Evolutionary conservation across 257 asterid species (phyloP).

Genomic region (Gentiana straminea): DNA sequence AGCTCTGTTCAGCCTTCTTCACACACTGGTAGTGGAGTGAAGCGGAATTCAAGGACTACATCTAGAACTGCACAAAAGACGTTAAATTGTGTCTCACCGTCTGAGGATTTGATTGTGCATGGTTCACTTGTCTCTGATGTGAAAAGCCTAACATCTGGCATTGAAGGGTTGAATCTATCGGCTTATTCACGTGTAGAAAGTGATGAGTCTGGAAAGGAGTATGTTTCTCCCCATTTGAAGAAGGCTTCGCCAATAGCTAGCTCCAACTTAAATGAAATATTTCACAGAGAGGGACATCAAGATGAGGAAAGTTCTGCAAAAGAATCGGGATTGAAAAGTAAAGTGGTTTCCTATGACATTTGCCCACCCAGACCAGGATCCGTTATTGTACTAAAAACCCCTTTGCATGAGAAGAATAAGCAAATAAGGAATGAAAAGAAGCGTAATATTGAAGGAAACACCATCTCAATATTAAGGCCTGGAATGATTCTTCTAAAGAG

Average conservation of each 20-base stretch:
- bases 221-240: neutral
- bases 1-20: no score
- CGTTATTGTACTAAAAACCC: slow-evolving; percentile 23
- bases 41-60: no score
- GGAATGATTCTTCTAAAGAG: slow-evolving; percentile 71
- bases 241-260: neutral
- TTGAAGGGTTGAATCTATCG: neutral
- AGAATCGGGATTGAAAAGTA: slow-evolving; percentile 13
- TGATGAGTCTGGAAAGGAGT: neutral
- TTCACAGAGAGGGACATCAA: slow-evolving; percentile 10
- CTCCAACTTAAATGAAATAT: neutral
- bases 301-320: slow-evolving; percentile 18
- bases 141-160: neutral
- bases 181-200: neutral
- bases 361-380: slow-evolving; percentile 23
- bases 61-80: neutral
- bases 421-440: slow-evolving; percentile 36
- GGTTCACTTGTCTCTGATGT: neutral
- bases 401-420: slow-evolving; percentile 34
- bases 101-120: neutral
- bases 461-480: slow-evolving; percentile 28
- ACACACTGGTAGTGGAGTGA: no score
- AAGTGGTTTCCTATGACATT: slow-evolving; percentile 36
- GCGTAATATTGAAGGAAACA: slow-evolving; percentile 23
- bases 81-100: neutral